Conservation (phyloP, 345 rosid genomes). For the Rhodomyrtus tomentosa region DNA sequence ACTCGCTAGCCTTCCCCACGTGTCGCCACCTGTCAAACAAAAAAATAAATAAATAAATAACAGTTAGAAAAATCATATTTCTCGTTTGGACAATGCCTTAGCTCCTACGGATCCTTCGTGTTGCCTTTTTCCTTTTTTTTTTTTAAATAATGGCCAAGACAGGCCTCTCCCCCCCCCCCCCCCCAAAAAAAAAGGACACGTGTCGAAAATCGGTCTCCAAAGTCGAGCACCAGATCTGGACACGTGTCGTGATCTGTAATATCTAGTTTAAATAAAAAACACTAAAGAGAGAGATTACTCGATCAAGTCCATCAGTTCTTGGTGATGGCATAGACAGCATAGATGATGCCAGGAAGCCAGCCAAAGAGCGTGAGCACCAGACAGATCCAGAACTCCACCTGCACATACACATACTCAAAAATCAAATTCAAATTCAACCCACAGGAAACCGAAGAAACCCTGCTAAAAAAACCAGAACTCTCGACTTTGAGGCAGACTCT, state of each 20-base stretch:
- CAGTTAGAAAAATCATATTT: no score
- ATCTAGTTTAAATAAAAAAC: not conserved
- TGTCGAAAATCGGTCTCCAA: not conserved
- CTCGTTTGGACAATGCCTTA: no score
- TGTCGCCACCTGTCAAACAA: no score
- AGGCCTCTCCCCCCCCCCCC: no score
- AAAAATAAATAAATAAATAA: no score
- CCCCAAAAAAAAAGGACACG: not conserved
- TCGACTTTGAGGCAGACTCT: not conserved
- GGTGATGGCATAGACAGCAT: slow-evolving; percentile 66
- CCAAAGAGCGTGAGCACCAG: slow-evolving; percentile 56
- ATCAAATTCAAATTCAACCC: no score
- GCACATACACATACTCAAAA: not conserved
- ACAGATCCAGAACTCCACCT: slow-evolving; percentile 94
- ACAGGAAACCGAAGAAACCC: not conserved
- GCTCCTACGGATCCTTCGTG: no score
- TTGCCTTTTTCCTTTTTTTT: no score
- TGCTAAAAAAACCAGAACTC: not conserved
- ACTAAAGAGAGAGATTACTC: not conserved
- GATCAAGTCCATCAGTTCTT: slow-evolving; percentile 8
- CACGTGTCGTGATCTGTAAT: not conserved
- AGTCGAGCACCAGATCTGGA: no score
- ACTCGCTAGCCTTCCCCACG: no score
- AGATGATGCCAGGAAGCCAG: slow-evolving; percentile 73
- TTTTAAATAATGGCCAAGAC: no score